Base-by-base conservation (phyloP, 129 eudicot genomes). In the Apium graveolens region DNA sequence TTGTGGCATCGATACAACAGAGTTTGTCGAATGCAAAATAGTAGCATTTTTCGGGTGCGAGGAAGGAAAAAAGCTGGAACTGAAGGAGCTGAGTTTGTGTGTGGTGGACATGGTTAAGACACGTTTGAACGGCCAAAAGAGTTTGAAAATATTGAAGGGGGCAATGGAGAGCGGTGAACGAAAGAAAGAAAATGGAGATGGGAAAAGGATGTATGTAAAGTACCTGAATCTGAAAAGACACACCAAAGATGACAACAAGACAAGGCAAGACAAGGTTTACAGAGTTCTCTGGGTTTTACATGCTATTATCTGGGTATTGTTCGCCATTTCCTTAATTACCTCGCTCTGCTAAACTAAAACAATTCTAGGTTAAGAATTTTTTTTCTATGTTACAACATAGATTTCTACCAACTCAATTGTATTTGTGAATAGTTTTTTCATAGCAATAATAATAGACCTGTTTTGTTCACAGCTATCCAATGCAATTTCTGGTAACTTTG, bases 61-160 rank as follows among this genome's bases (percentile, higher is more conserved):
- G 0, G 53, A 72, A 72, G 51, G 76, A 42, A n/a, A 42, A 37
- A 65, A 10, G 16, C 0, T 35, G 26, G 14, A 53, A 43, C 11
- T 48, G 79, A 75, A 17, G 38, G 65, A 75, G 78, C 26, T 27
- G 65, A 75, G 29, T 26, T 75, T 75, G 41, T 26, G 34, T 45
- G 48, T 32, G 18, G 31, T 51, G 48, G 79, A 76, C 38, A 76
- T 49, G 70, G 48, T 11, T 6, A 34, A 35, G 12, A 53, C 27
- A 0, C 13, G 34, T 11, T 20, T 51, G 70, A 13, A 53, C 26
- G 26, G 80, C 29, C 13, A 26, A 24, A 69, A 62, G 6, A 41
- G 73, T 38, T 13, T 24, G 49, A 49, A 20, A 21, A 77, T 37
- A 35, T 21, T 55, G 0, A 21, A 16, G 41, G 39, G 10, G 27